Evolutionary conservation across 108 stramenopile species (phyloP).

Genomic region (Fragilariopsis cylindrus): DNA sequence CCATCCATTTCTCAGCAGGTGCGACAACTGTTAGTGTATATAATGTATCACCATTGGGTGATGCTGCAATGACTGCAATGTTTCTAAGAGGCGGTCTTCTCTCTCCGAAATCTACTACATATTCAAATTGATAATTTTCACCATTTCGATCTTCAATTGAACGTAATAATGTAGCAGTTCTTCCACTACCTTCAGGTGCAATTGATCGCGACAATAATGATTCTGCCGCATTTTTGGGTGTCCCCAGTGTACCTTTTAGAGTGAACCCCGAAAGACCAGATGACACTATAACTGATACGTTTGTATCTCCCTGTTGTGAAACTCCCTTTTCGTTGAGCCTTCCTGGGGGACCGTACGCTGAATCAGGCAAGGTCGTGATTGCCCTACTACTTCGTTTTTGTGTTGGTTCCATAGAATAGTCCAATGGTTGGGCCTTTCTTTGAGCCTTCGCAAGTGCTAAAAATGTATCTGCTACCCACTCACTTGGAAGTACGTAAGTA

Average conservation of each 20-base stretch:
- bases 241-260: slow-evolving; percentile 51
- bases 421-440: slow-evolving; percentile 46
- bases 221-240: slow-evolving; percentile 59
- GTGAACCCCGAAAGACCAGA: slow-evolving; percentile 47
- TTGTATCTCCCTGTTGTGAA: slow-evolving; percentile 63
- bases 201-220: slow-evolving; percentile 47
- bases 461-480: slow-evolving; percentile 83
- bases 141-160: slow-evolving; percentile 41
- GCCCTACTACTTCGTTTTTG: neutral
- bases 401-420: slow-evolving; percentile 50
- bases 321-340: slow-evolving; percentile 49
- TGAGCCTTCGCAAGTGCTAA: slow-evolving; percentile 75
- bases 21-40: slow-evolving; percentile 77
- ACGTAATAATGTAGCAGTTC: slow-evolving; percentile 49
- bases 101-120: slow-evolving; percentile 64
- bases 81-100: slow-evolving; percentile 56
- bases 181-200: slow-evolving; percentile 61
- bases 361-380: slow-evolving; percentile 37
- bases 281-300: slow-evolving; percentile 69
- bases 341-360: slow-evolving; percentile 79
- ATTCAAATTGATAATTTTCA: slow-evolving; percentile 69
- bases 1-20: slow-evolving; percentile 44
- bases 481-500: slow-evolving; percentile 71
- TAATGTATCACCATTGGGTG: slow-evolving; percentile 27
- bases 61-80: slow-evolving; percentile 61